Base-by-base conservation (phyloP, 257 asterid species). In the Fraxinus cuspidata region DNA sequence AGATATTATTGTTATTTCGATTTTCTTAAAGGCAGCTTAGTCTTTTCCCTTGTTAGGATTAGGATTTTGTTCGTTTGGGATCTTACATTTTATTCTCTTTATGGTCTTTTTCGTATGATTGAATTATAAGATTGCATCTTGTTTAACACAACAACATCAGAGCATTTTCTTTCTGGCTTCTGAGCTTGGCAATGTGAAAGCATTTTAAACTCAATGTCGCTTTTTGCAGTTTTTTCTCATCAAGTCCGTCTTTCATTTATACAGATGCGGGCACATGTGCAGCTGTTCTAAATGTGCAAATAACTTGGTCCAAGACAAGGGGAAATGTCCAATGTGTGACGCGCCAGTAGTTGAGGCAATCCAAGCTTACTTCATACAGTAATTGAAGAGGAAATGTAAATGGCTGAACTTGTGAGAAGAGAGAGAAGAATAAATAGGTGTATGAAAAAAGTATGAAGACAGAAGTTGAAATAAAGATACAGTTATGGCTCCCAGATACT, bases 251-350 rank as follows among this genome's bases (percentile, higher is more conserved):
- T 27, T 58, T 74, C 32, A 23, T 72, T 53, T n/a, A 4, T 84
- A 75, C 82, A 93, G 97, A 85, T 93, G 97, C 74, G 97, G 97
- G 60, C 97, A 93, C 88, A 88, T 91, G 94, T 91, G 97, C 82
- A 87, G 92, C n/a, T 91, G 97, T 74, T 80, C 94, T 68, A 85
- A 85, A 73, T 93, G 97, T 85, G 88, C 92, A 34, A 83, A 84
- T 31, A 74, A 68, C 53, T 37, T 86, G 84, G 73, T 84, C 83
- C 81, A 83, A 44, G 83, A 67, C 25, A 70, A 81, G 32, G 86
- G 88, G 35, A 88, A 86, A 75, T 88, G 92, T 72, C 92, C 92
- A 7, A 84, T 88, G 90, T 84, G 92, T 74, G 83, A 60, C 25
- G 88, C 88, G 72, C 90, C 88, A 1, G 87, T 86, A 72, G 81